Conservation (phyloP, 352 stramenopile species). For the Pythium utonaiense region DNA sequence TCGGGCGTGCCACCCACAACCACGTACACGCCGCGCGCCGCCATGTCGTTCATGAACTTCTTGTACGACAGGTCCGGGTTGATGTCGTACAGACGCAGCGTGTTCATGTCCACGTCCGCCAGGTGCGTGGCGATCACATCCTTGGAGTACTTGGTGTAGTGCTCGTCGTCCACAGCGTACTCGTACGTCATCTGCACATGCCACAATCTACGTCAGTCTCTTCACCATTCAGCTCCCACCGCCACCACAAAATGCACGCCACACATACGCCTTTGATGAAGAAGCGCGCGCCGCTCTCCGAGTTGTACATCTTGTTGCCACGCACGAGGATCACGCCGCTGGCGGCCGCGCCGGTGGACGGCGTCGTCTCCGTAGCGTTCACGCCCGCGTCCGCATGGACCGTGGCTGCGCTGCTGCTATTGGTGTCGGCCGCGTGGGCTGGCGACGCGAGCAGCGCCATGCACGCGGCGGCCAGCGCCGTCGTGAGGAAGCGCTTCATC, state of each 20-base stretch:
- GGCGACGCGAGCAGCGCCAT: slow-evolving; percentile 13
- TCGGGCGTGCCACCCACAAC: slow-evolving; percentile 77
- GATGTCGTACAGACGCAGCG: slow-evolving; percentile 85
- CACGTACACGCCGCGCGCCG: slow-evolving; percentile 70
- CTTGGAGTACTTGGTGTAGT: slow-evolving; percentile 88
- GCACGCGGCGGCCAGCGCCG: slow-evolving; percentile 1
- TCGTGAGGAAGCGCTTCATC: slow-evolving; percentile 17
- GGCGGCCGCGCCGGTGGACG: background rate
- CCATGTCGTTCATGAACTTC: slow-evolving; percentile 87
- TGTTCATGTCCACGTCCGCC: slow-evolving; percentile 77
- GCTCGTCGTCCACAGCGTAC: slow-evolving; percentile 83
- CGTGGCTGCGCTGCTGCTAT: slow-evolving; percentile 8
- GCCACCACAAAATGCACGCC: background rate
- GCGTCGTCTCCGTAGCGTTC: background rate
- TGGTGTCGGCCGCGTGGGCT: background rate
- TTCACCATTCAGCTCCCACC: too few relatives aligned
- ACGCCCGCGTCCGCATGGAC: slow-evolving; percentile 15
- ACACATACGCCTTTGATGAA: slow-evolving; percentile 81
- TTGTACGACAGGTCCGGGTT: slow-evolving; percentile 82
- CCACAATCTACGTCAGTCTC: too few relatives aligned
- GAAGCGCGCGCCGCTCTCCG: slow-evolving; percentile 76
- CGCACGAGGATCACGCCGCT: slow-evolving; percentile 69
- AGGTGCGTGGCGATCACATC: slow-evolving; percentile 62
- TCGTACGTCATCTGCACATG: slow-evolving; percentile 90
- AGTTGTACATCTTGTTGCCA: slow-evolving; percentile 87